Percentiles rank a stretch among this genome's conserved stretches.
These are phyloP conservation scores for Pseudohalonectria lignicola DNA, from an alignment of 2,329 filamentous ascomycete species.

Conservation along the genomic window DNA sequence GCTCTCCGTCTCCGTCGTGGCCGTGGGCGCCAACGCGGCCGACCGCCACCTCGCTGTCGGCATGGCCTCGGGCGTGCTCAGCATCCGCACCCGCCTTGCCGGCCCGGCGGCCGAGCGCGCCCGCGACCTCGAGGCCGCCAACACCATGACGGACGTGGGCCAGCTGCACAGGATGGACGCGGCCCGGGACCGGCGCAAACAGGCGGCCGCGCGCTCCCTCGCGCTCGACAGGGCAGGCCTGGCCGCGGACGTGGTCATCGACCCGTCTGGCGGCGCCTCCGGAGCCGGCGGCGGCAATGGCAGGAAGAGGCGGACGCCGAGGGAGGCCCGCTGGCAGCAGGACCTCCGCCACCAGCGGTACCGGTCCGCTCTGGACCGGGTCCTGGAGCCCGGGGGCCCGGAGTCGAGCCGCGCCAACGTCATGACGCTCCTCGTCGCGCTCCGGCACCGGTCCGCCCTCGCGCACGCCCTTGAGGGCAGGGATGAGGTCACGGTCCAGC, in stretches of 20 bases:
- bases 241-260: constrained; percentile 78
- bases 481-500: constrained; percentile 71
- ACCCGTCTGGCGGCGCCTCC: constrained; percentile 20
- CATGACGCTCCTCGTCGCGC: constrained; percentile 69
- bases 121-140: constrained; percentile 63
- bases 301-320: constrained; percentile 39
- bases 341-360: constrained; percentile 73
- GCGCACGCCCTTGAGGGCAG: constrained; percentile 69
- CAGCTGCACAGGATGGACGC: constrained; percentile 69
- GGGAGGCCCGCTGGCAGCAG: constrained; percentile 65
- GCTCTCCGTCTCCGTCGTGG: constrained; percentile 69
- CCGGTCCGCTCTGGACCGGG: constrained; percentile 65
- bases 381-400: constrained; percentile 43
- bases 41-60: constrained; percentile 93
- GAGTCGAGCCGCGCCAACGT: constrained; percentile 51
- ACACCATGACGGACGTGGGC: constrained; percentile 55
- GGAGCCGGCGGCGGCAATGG: constrained; percentile 7
- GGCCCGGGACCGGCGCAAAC: constrained; percentile 59
- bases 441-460: constrained; percentile 80
- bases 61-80: constrained; percentile 83
- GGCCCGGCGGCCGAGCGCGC: constrained; percentile 72
- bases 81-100: constrained; percentile 35
- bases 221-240: constrained; percentile 74
- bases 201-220: constrained; percentile 29
- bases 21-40: constrained; percentile 53